A percentile compares a stretch with the other conserved stretches of the same genome.
Conservation (phyloP, 2,329 filamentous ascomycete genomes). For the Amauroascus niger region DNA sequence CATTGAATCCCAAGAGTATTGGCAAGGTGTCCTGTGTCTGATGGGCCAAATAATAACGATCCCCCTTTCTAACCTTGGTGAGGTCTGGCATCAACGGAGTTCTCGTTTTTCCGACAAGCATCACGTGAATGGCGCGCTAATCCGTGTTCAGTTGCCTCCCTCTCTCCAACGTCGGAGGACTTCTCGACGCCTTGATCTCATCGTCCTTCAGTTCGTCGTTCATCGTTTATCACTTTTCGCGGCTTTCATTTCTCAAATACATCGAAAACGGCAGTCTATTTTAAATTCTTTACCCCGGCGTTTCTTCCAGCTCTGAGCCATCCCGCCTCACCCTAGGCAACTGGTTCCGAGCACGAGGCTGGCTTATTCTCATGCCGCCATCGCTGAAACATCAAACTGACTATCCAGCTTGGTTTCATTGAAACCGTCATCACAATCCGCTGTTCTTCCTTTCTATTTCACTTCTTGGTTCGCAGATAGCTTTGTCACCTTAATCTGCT, state of each 20-base stretch:
- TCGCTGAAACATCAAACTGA: not conserved
- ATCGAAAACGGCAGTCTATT: not conserved
- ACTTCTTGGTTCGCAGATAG: conserved; percentile 4
- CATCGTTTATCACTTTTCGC: not conserved
- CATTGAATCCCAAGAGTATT: not conserved
- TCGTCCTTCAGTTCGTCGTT: not conserved
- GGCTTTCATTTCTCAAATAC: not conserved
- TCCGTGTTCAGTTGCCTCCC: not conserved
- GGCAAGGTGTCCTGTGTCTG: conserved; percentile 7
- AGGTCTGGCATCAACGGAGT: no score
- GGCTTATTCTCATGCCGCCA: not conserved
- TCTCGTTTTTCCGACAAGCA: not conserved
- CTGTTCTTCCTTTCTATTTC: conserved; percentile 7
- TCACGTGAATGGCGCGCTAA: conserved; percentile 5
- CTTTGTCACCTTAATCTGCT: conserved; percentile 5
- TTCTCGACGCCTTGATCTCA: not conserved
- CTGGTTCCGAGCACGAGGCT: not conserved
- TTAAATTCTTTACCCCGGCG: not conserved
- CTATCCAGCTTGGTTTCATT: conserved; percentile 6
- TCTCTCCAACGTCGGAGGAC: conserved; percentile 1
- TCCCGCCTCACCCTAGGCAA: not conserved
- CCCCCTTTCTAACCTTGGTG: no score
- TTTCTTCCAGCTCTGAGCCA: not conserved
- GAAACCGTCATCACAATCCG: not conserved
- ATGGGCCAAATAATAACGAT: not conserved